Conservation (phyloP, 768 basidiomycete genomes). For the Termitomyces sp. region DNA sequence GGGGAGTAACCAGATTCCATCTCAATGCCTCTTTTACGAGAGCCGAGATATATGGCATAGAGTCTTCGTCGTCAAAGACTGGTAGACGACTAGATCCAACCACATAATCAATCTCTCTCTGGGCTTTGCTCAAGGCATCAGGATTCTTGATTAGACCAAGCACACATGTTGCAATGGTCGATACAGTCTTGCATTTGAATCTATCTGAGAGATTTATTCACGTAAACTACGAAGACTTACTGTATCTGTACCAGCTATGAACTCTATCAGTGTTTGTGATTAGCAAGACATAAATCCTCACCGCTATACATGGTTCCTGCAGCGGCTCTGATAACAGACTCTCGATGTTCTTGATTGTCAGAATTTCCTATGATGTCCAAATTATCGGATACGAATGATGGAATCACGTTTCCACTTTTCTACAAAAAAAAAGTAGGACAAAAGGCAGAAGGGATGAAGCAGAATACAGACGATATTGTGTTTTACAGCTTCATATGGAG, state of each 20-base stretch:
- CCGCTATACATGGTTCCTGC: not conserved
- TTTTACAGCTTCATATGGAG: not conserved
- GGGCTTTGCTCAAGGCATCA: conserved; percentile 8
- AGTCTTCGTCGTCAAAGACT: conserved; percentile 19
- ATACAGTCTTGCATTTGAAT: not conserved
- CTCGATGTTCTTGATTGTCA: not conserved
- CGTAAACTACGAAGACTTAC: not conserved
- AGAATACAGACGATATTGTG: not conserved
- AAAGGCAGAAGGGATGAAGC: not conserved
- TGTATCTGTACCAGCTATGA: not conserved
- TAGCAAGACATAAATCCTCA: not conserved
- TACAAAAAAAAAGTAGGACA: not conserved
- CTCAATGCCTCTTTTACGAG: conserved; percentile 26
- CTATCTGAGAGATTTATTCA: not conserved
- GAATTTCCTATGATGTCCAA: not conserved
- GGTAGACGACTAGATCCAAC: conserved; percentile 23
- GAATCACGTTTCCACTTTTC: not conserved
- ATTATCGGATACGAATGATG: not conserved
- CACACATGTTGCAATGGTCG: not conserved
- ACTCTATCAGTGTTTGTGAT: not conserved
- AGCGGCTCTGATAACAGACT: not conserved
- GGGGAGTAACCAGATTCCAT: conserved; percentile 3
- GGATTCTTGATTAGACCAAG: not conserved
- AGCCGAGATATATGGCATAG: conserved; percentile 26
- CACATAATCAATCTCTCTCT: conserved; percentile 18